phyloP scores from a whole-genome alignment of 331 rosid genomes.

The Saraca asoca region DNA sequence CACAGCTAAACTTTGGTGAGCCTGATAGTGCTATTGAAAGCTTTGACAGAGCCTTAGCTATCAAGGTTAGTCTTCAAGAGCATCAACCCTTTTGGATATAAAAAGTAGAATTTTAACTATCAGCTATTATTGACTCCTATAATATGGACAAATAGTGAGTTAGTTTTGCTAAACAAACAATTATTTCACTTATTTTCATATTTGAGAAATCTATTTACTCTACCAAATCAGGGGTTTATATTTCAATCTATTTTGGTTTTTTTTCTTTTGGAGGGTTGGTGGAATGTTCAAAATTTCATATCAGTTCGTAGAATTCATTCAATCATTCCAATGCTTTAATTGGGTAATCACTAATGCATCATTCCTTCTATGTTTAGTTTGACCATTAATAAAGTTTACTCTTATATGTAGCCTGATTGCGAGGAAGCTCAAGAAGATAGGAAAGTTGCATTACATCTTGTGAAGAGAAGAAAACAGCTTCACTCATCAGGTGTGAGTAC shows the following conservation, averaged over 20 bases:
- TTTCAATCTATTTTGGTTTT: too few species aligned
- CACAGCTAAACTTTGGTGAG: conserved; percentile 91
- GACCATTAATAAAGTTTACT: conserved; percentile 5
- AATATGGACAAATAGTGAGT: conserved; percentile 2
- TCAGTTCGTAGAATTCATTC: too few species aligned
- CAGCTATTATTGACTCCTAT: neutral
- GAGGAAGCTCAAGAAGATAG: conserved; percentile 69
- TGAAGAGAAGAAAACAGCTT: conserved; percentile 80
- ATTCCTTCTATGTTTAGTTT: neutral
- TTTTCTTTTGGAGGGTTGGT: neutral
- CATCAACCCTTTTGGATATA: neutral
- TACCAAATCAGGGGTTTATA: neutral
- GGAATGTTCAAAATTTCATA: neutral
- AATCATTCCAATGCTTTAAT: too few species aligned
- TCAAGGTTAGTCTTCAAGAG: conserved; percentile 55
- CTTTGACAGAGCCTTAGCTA: conserved; percentile 79
- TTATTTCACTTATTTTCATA: neutral
- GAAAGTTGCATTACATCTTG: conserved; percentile 59
- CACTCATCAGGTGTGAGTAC: conserved; percentile 47
- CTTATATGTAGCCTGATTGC: conserved; percentile 69
- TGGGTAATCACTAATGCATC: too few species aligned
- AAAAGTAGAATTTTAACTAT: neutral
- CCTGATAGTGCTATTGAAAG: conserved; percentile 81
- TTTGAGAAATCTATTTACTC: too few species aligned
- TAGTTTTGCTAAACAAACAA: neutral